Percentiles rank a stretch among this genome's conserved stretches.
phyloP scores from a whole-genome alignment of 202 grass and related monocot species.

The Eragrostis tef region DNA sequence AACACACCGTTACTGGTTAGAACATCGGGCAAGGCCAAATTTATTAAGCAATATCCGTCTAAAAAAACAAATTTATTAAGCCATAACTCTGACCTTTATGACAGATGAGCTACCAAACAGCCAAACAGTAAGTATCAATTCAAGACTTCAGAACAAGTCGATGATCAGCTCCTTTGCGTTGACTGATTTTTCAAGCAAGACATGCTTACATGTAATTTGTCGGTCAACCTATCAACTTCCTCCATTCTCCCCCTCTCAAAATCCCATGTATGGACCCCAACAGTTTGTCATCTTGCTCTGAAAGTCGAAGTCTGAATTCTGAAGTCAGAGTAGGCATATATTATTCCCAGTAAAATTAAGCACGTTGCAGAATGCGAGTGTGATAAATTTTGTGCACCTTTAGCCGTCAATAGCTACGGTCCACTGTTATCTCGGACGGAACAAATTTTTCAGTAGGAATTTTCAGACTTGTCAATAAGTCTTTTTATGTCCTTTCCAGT shows the following conservation, averaged over 20 bases:
- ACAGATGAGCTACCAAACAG: slow-evolving; percentile 31
- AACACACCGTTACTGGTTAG: background rate
- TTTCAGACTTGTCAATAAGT: background rate
- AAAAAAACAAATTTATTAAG: no score
- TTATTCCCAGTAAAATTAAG: slow-evolving; percentile 39
- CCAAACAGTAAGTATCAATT: background rate
- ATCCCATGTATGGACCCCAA: slow-evolving; percentile 11
- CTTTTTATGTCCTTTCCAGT: no score
- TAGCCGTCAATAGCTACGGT: background rate
- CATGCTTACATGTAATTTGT: slow-evolving; percentile 11
- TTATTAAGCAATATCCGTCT: no score
- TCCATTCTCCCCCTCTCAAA: slow-evolving; percentile 11
- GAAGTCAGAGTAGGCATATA: slow-evolving; percentile 34
- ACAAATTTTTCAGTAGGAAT: slow-evolving; percentile 13
- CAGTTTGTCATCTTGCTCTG: slow-evolving; percentile 14
- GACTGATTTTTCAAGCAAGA: slow-evolving; percentile 22
- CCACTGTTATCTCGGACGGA: background rate
- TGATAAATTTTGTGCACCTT: slow-evolving; percentile 12
- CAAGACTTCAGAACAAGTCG: slow-evolving; percentile 8
- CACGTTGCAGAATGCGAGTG: slow-evolving; percentile 15
- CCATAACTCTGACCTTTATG: slow-evolving; percentile 2
- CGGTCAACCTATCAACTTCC: background rate
- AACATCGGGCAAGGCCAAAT: background rate
- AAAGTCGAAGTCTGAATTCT: slow-evolving; percentile 31
- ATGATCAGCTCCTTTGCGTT: slow-evolving; percentile 16